Conservation (phyloP, 177 flowering plant genomes). For the Telopea speciosissima region DNA sequence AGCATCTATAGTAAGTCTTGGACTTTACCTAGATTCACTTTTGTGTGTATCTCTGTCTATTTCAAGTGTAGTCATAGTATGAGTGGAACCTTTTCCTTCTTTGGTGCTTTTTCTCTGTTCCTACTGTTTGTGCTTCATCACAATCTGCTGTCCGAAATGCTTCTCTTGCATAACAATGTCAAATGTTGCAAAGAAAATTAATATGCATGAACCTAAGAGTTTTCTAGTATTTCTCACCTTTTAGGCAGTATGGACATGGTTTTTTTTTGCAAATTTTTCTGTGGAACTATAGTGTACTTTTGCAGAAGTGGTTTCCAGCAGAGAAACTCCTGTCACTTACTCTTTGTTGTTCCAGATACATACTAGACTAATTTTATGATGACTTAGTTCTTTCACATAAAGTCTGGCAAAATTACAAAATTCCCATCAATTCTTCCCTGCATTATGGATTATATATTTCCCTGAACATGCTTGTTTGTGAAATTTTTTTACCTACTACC, state of each 20-base stretch:
- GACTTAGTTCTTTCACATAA: background rate
- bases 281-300: background rate
- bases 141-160: background rate
- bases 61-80: background rate
- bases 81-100: background rate
- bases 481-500: background rate
- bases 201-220: background rate
- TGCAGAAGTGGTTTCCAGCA: background rate
- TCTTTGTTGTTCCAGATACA: background rate
- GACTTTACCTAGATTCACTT: background rate
- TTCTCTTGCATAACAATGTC: background rate
- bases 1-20: background rate
- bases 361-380: background rate
- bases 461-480: background rate
- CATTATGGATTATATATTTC: background rate
- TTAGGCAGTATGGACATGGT: background rate
- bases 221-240: background rate
- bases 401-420: background rate
- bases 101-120: background rate
- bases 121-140: too few species aligned
- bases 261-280: background rate
- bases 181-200: background rate
- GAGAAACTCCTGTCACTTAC: background rate
- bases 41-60: background rate
- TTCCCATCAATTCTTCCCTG: background rate